These are phyloP conservation scores for Daldinia bambusicola DNA, from an alignment of 495 filamentous ascomycete genomes.

Conservation along the genomic window DNA sequence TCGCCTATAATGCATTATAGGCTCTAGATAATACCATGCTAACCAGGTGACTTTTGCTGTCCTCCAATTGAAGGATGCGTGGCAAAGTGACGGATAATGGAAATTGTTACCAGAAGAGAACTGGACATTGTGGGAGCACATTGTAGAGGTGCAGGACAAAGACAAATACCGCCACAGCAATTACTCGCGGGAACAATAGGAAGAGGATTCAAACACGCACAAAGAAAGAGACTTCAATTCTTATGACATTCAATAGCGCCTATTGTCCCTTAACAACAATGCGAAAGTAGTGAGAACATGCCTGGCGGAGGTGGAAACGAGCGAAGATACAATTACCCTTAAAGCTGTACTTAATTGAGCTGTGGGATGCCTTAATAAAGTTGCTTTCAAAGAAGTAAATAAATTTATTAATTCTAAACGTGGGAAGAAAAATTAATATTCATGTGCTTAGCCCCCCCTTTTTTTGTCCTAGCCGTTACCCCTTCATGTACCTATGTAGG, in stretches of 20 bases:
- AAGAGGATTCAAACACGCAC: not conserved
- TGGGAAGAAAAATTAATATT: too few relatives aligned
- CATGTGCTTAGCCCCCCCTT: too few relatives aligned
- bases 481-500: too few relatives aligned
- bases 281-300: not conserved
- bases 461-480: too few relatives aligned
- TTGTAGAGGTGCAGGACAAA: not conserved
- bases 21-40: not conserved
- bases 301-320: not conserved
- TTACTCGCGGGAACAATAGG: not conserved
- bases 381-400: too few relatives aligned
- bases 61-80: not conserved
- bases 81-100: not conserved
- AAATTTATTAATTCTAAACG: too few relatives aligned
- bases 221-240: not conserved
- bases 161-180: not conserved
- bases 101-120: not conserved
- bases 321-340: too few relatives aligned
- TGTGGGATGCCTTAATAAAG: too few relatives aligned
- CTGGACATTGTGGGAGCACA: not conserved
- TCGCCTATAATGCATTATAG: conserved; percentile 13
- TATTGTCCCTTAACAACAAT: not conserved
- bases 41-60: not conserved
- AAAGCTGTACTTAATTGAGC: too few relatives aligned
- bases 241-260: not conserved